Percentiles rank a stretch among this genome's conserved stretches.
Evolutionary conservation across 2,329 filamentous ascomycete species (phyloP).

Genomic region (Coniosporium tulheliwenetii): DNA sequence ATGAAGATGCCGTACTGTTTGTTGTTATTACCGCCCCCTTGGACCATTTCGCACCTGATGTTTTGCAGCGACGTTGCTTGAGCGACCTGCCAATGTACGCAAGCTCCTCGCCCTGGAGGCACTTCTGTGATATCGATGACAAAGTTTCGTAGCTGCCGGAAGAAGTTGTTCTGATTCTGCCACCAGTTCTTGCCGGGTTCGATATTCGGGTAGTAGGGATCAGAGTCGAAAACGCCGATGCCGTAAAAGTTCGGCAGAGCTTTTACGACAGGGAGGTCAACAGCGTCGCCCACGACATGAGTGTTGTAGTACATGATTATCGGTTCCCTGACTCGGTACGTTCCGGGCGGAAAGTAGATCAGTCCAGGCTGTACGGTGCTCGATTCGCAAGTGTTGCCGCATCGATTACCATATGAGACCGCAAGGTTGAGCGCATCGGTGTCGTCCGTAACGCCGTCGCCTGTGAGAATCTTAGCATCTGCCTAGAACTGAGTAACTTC

Average conservation of each 20-base stretch:
- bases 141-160: conserved; percentile 42
- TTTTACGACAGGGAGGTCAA: conserved; percentile 8
- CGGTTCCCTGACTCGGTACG: conserved; percentile 9
- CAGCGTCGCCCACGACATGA: conserved; percentile 10
- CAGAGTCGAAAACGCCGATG: conserved; percentile 15
- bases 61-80: conserved; percentile 48
- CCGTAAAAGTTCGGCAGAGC: conserved; percentile 14
- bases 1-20: conserved; percentile 43
- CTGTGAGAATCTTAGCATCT: conserved; percentile 2
- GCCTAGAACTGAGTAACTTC: not conserved
- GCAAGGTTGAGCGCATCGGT: conserved; percentile 18
- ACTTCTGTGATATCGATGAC: conserved; percentile 32
- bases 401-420: conserved; percentile 12
- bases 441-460: conserved; percentile 14
- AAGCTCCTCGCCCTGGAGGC: conserved; percentile 16
- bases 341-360: conserved; percentile 12
- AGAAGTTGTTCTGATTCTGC: conserved; percentile 30
- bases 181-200: conserved; percentile 15
- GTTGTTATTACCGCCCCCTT: conserved; percentile 8
- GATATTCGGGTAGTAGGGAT: conserved; percentile 13
- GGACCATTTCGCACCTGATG: conserved; percentile 36
- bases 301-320: conserved; percentile 12
- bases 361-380: conserved; percentile 7
- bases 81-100: conserved; percentile 53
- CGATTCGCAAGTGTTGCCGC: conserved; percentile 10